Conservation (phyloP, 352 stramenopile species). For the Globisporangium uncinulatum region DNA sequence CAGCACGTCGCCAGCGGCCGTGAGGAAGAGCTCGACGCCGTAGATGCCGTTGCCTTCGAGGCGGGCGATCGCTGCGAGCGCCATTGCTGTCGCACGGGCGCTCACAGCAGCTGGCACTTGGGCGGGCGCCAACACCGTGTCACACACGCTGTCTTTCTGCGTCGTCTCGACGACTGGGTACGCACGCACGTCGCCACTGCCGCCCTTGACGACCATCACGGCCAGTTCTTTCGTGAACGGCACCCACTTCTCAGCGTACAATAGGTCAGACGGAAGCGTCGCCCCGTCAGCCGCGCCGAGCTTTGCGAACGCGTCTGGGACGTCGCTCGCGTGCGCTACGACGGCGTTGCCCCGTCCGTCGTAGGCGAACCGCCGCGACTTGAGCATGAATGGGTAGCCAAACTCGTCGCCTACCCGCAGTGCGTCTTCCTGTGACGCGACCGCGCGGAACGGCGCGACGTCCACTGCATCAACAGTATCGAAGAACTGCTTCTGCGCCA, state of each 20-base stretch:
- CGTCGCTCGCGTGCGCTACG: slow-evolving; percentile 69
- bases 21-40: slow-evolving; percentile 97
- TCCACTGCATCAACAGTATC: slow-evolving; percentile 31
- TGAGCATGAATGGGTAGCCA: slow-evolving; percentile 98
- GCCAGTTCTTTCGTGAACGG: slow-evolving; percentile 95
- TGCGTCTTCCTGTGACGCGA: slow-evolving; percentile 40
- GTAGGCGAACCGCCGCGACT: slow-evolving; percentile 94
- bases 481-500: slow-evolving; percentile 92
- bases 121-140: slow-evolving; percentile 93
- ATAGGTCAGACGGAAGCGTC: slow-evolving; percentile 10
- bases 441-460: slow-evolving; percentile 49
- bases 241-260: slow-evolving; percentile 97
- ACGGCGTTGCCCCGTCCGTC: slow-evolving; percentile 97
- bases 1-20: slow-evolving; percentile 80
- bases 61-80: slow-evolving; percentile 61
- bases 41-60: slow-evolving; percentile 90
- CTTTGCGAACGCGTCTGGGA: slow-evolving; percentile 81
- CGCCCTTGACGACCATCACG: slow-evolving; percentile 94
- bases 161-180: slow-evolving; percentile 98
- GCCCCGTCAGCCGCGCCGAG: slow-evolving; percentile 39
- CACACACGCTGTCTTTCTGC: slow-evolving; percentile 96
- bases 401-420: slow-evolving; percentile 41
- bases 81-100: slow-evolving; percentile 49
- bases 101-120: slow-evolving; percentile 38
- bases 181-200: slow-evolving; percentile 56